A percentile compares a stretch with the other conserved stretches of the same genome.
phyloP scores from a whole-genome alignment of 179 eudicot genomes.

The Drosera spatulata region DNA sequence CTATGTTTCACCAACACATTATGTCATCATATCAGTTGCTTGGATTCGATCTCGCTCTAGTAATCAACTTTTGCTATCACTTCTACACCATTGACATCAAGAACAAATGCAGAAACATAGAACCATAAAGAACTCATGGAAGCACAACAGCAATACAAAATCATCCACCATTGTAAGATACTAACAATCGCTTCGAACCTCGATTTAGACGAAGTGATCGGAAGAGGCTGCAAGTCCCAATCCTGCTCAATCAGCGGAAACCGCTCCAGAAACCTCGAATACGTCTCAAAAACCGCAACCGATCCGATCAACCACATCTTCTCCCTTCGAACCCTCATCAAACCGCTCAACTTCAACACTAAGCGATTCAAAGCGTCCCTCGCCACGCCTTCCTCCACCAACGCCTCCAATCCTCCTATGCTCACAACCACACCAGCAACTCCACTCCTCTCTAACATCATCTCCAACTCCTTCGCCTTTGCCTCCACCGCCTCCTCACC shows the following conservation, averaged over 20 bases:
- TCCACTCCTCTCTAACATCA: conserved; percentile 16
- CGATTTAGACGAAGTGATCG: conserved; percentile 68
- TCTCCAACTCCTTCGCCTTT: conserved; percentile 40
- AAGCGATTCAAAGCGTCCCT: conserved; percentile 20
- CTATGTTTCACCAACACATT: too few relatives aligned
- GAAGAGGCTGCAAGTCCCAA: conserved; percentile 76
- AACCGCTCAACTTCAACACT: conserved; percentile 29
- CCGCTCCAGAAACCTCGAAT: conserved; percentile 31
- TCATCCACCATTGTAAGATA: too few relatives aligned
- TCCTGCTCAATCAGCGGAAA: conserved; percentile 57
- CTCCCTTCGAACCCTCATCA: conserved; percentile 29
- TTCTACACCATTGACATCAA: too few relatives aligned
- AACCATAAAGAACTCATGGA: too few relatives aligned
- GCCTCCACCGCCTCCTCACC: conserved; percentile 29
- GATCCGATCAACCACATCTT: conserved; percentile 63
- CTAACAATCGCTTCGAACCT: conserved; percentile 31
- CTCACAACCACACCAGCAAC: conserved; percentile 28
- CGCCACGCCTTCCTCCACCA: conserved; percentile 21
- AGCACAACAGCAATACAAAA: too few relatives aligned
- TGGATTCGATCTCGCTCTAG: too few relatives aligned
- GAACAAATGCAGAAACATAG: too few relatives aligned
- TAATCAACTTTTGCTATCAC: too few relatives aligned
- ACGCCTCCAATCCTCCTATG: conserved; percentile 51
- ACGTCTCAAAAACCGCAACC: conserved; percentile 43
- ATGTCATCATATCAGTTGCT: too few relatives aligned